Percentiles rank a stretch among this genome's conserved stretches.
Evolutionary conservation across 306 rosid species (phyloP).

Genomic region (Cicer arietinum): DNA sequence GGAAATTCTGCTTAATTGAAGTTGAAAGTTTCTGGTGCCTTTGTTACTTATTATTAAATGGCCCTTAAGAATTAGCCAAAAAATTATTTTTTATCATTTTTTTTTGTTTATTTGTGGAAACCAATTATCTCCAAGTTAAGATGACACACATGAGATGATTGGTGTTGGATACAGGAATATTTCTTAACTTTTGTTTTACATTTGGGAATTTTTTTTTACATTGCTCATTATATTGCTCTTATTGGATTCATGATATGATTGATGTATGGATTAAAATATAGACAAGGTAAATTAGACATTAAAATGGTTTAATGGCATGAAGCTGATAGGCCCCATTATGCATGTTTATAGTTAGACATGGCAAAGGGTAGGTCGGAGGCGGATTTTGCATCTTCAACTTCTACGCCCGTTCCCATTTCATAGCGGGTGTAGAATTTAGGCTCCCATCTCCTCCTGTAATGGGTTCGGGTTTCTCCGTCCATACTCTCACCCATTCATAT

Average conservation of each 20-base stretch:
- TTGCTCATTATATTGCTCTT: conserved; percentile 23
- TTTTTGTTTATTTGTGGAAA: conserved; percentile 44
- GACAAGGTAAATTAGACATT: neutral
- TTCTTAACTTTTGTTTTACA: conserved; percentile 53
- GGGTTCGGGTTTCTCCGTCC: no score
- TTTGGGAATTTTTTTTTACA: conserved; percentile 40
- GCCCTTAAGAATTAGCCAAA: conserved; percentile 35
- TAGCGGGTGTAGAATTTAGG: no score
- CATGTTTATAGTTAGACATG: no score
- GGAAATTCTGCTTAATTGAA: conserved; percentile 48
- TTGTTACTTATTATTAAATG: conserved; percentile 40
- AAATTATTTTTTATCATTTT: conserved; percentile 46
- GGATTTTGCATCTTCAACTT: no score
- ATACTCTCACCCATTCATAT: no score
- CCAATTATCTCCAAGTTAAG: conserved; percentile 53
- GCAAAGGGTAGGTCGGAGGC: no score
- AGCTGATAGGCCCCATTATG: no score
- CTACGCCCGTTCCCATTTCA: no score
- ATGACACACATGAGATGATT: conserved; percentile 54
- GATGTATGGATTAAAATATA: neutral
- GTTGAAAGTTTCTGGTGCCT: conserved; percentile 49
- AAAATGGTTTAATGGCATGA: conserved; percentile 4
- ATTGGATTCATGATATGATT: conserved; percentile 21
- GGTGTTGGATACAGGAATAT: conserved; percentile 50
- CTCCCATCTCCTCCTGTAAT: no score